Conservation (phyloP, 2,329 filamentous ascomycete species). For the Dryadomyces quercus-mongolicae region DNA sequence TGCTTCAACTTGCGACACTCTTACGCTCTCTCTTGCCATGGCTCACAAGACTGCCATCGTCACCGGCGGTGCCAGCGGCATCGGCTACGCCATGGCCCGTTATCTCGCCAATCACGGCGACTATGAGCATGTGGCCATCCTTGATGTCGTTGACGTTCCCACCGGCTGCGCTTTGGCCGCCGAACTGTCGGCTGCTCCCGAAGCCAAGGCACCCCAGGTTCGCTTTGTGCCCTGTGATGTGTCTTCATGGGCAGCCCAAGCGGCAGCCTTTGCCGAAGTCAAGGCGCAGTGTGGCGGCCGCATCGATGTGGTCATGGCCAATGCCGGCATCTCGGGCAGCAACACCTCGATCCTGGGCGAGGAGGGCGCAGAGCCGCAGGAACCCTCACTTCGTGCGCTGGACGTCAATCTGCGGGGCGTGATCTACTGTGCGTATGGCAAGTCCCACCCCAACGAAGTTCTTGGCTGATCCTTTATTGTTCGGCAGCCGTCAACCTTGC, state of each 20-base stretch:
- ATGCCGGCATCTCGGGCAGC: conserved; percentile 34
- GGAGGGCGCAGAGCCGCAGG: conserved; percentile 17
- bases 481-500: conserved; percentile 34
- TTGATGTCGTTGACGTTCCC: conserved; percentile 19
- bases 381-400: conserved; percentile 23
- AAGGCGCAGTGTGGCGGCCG: conserved; percentile 10
- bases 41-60: conserved; percentile 15
- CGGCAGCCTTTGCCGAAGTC: conserved; percentile 17
- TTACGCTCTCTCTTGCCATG: not conserved
- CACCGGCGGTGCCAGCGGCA: conserved; percentile 24
- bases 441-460: no score
- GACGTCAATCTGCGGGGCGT: conserved; percentile 26
- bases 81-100: conserved; percentile 21
- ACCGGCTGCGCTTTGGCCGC: conserved; percentile 14
- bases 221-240: conserved; percentile 24
- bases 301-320: conserved; percentile 35
- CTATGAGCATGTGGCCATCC: conserved; percentile 17
- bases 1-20: not conserved
- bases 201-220: conserved; percentile 12
- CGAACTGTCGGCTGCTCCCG: conserved; percentile 16
- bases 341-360: conserved; percentile 17
- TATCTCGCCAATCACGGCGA: conserved; percentile 22
- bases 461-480: no score
- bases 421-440: conserved; percentile 20
- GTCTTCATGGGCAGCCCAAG: conserved; percentile 22